phyloP scores from a whole-genome alignment of 2,329 filamentous ascomycete genomes.

The Sclerotinia sclerotiorum region DNA sequence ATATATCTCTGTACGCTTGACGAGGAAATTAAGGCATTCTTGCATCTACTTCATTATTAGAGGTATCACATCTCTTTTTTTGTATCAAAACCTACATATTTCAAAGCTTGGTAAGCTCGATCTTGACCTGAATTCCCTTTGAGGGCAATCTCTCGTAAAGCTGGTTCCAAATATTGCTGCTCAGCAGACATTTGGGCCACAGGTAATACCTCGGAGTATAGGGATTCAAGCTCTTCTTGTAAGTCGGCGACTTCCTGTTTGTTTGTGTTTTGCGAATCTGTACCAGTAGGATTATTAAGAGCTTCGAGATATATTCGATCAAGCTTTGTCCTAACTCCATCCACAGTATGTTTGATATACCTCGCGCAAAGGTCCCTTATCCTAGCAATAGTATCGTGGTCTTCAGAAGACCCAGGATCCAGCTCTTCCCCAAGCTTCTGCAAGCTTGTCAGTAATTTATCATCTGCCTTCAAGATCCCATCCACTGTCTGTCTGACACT shows the following conservation, averaged over 20 bases:
- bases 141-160: constrained; percentile 48
- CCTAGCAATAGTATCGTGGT: constrained; percentile 53
- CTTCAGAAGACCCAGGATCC: constrained; percentile 51
- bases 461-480: constrained; percentile 58
- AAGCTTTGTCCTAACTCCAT: constrained; percentile 54
- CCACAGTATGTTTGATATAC: constrained; percentile 57
- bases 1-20: constrained; percentile 49
- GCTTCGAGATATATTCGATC: constrained; percentile 57
- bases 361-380: constrained; percentile 60
- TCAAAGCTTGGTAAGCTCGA: constrained; percentile 49
- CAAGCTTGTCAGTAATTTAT: constrained; percentile 63
- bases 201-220: constrained; percentile 67
- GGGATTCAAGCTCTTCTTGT: constrained; percentile 65
- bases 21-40: constrained; percentile 52
- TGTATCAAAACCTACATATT: constrained; percentile 48
- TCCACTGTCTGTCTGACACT: constrained; percentile 51
- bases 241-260: constrained; percentile 49
- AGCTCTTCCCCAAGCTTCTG: constrained; percentile 66
- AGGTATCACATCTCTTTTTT: not conserved
- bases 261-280: constrained; percentile 25
- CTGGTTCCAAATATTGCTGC: constrained; percentile 64
- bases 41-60: constrained; percentile 45
- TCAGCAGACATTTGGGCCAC: constrained; percentile 71
- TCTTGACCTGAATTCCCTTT: constrained; percentile 48
- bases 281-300: constrained; percentile 38